Conservation (phyloP, 257 asterid species). For the Solanum appendiculatum region DNA sequence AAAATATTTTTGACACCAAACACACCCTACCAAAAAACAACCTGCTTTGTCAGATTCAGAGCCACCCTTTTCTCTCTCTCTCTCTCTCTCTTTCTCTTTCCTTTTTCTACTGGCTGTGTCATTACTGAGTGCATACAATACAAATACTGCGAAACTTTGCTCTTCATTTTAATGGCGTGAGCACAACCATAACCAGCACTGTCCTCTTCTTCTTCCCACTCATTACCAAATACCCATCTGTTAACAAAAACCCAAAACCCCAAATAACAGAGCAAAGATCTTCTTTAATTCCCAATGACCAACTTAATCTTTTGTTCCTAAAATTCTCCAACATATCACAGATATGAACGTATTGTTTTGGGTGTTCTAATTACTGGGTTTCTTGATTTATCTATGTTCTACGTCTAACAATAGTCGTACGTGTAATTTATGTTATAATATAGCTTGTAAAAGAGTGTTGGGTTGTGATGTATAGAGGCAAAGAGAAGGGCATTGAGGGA, state of each 20-base stretch:
- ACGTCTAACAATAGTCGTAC: not conserved
- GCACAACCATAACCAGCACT: not conserved
- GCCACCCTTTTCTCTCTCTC: conserved; percentile 4
- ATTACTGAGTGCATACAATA: not conserved
- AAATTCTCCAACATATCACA: not conserved
- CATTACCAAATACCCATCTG: not conserved
- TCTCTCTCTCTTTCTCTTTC: not conserved
- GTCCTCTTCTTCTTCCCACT: not conserved
- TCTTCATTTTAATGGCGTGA: conserved; percentile 13
- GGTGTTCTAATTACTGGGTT: not conserved
- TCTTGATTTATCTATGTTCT: not conserved
- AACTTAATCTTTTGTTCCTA: not conserved
- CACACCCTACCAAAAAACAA: not conserved
- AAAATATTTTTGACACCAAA: not conserved
- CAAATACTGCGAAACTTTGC: not conserved
- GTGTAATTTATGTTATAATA: not conserved
- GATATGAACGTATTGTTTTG: not conserved
- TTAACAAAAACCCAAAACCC: conserved; percentile 1
- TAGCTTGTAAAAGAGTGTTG: not conserved
- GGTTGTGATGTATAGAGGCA: conserved; percentile 1
- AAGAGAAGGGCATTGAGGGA: conserved; percentile 4
- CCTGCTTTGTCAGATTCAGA: conserved; percentile 6
- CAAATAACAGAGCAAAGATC: not conserved
- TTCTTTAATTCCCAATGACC: not conserved
- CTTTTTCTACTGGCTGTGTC: not conserved